Conservation (phyloP, 108 stramenopile genomes). For the Conticribra guillardii region DNA sequence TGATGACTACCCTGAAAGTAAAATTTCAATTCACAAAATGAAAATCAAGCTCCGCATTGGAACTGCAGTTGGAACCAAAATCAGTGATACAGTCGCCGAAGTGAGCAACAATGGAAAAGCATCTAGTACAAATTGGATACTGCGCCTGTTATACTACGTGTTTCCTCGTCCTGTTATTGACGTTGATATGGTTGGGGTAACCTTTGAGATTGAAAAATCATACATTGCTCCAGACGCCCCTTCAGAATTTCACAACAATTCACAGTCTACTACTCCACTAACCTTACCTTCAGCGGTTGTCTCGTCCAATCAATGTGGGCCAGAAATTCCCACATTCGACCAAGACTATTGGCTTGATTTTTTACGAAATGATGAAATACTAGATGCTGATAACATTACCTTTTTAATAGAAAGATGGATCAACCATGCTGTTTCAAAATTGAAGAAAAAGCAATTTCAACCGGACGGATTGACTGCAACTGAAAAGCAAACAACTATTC, state of each 20-base stretch:
- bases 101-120: not conserved
- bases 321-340: conserved; percentile 36
- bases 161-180: conserved; percentile 31
- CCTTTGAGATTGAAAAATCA: conserved; percentile 35
- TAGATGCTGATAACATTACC: conserved; percentile 23
- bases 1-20: conserved; percentile 30
- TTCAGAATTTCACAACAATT: not conserved
- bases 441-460: not conserved
- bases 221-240: conserved; percentile 46
- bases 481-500: not conserved
- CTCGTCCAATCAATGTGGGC: conserved; percentile 14
- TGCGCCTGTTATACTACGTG: not conserved
- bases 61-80: not conserved
- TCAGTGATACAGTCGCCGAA: conserved; percentile 4
- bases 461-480: not conserved
- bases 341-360: conserved; percentile 26
- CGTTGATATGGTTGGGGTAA: conserved; percentile 29
- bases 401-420: conserved; percentile 49
- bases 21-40: conserved; percentile 22
- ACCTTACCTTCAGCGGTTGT: conserved; percentile 19
- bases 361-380: conserved; percentile 32
- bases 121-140: not conserved
- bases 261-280: not conserved
- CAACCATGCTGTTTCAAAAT: conserved; percentile 17
- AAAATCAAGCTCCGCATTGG: conserved; percentile 22